Base-by-base conservation (phyloP, 2,329 filamentous ascomycete species). In the Paracoccidioides lutzii region DNA sequence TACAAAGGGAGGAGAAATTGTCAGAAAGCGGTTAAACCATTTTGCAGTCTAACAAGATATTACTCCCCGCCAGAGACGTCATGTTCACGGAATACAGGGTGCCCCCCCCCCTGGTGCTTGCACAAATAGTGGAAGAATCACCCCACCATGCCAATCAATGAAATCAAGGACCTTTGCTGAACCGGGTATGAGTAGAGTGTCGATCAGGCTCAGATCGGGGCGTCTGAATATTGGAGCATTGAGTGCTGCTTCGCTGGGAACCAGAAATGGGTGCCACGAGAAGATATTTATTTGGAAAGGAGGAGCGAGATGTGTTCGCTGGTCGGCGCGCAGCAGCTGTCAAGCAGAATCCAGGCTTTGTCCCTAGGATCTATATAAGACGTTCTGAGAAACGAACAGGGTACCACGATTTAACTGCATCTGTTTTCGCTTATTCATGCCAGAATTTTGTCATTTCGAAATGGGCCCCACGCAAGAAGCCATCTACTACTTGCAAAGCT, bases 81-180 rank as follows among this genome's bases (percentile, higher is more conserved):
- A 41, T 66, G 61, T 53, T 66, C 57, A 57, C 60, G 65, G 50
- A 64, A 65, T 40, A 52, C 63, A 3, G 61, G 62, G 63, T 65
- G 30, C 22, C 22, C 22, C 22, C 22, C 22, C 22, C 2, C 1
- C 22, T 22, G 1, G 40, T 48, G 52, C 42, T 59, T 67, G 60
- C 46, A 65, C 62, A 32, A 66, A 64, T 8, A 56, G 59, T 12
- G 62, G 63, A 32, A 64, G 61, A 55, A 65, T 59, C 7, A 59
- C 50, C 2, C 63, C 53, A 61, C 67, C 64, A 45, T 67, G 62
- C 65, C 59, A 66, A 54, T 67, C 59, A 44, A 65, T 66, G 6
- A 67, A 63, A 49, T 63, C 60, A 28, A 55, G 50, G 46, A 66
- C 65, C 55, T 64, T 60, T 5, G 58, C 61, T 35, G 64, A 66